Percentiles rank a stretch among this genome's conserved stretches.
Conservation (phyloP, 441 rosid genomes). For the Arabidopsis lyrata region DNA sequence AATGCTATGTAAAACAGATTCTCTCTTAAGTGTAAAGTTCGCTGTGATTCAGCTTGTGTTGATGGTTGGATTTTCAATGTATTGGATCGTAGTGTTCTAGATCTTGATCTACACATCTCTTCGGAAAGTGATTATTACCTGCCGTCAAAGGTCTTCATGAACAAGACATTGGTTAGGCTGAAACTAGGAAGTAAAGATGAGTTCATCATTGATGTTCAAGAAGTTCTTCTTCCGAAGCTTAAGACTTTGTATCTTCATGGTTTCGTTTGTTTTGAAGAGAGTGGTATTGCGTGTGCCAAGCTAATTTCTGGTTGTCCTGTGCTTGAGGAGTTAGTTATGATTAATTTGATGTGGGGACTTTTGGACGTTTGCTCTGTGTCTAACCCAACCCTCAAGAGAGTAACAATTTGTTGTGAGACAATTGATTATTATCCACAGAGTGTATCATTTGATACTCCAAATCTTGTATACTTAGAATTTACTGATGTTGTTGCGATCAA, state of each 20-base stretch:
- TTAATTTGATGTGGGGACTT: too few relatives aligned
- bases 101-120: not conserved
- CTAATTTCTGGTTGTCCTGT: too few relatives aligned
- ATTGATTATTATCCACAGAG: not conserved
- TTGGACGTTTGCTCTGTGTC: constrained; percentile 23
- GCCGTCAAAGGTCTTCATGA: constrained; percentile 20
- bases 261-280: too few relatives aligned
- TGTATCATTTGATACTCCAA: constrained; percentile 31
- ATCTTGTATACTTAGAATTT: constrained; percentile 20
- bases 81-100: constrained; percentile 21
- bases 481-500: constrained; percentile 15
- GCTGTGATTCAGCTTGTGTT: constrained; percentile 1
- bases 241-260: too few relatives aligned
- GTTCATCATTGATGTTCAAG: too few relatives aligned
- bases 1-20: constrained; percentile 32
- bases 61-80: constrained; percentile 26
- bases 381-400: constrained; percentile 16
- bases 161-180: constrained; percentile 27
- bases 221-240: too few relatives aligned
- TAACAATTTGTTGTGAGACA: not conserved
- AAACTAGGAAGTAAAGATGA: constrained; percentile 11
- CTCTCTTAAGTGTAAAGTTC: constrained; percentile 18
- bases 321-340: too few relatives aligned
- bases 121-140: not conserved
- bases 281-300: too few relatives aligned